phyloP scores from a whole-genome alignment of 2,329 filamentous ascomycete species.

The Verticillium klebahnii region DNA sequence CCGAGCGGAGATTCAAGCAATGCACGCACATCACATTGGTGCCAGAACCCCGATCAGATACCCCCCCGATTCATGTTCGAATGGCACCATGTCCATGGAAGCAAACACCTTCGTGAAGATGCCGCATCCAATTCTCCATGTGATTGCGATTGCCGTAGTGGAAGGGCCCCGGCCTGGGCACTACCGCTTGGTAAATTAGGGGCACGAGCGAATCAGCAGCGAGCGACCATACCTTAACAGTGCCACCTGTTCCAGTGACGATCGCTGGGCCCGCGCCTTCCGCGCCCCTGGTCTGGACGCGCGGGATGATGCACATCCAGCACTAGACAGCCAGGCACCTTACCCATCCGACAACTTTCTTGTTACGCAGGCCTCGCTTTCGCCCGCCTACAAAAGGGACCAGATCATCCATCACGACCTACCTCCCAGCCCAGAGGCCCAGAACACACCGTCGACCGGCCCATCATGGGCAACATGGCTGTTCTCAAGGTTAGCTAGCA shows the following conservation, averaged over 20 bases:
- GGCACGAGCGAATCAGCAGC: neutral
- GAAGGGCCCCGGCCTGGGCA: neutral
- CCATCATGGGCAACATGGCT: constrained; percentile 27
- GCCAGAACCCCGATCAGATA: too few species aligned
- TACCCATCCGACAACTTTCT: neutral
- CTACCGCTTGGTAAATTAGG: neutral
- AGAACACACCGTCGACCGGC: neutral
- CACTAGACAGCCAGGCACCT: neutral
- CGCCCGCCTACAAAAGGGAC: neutral
- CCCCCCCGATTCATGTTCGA: too few species aligned
- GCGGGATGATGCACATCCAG: neutral
- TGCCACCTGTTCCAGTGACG: neutral
- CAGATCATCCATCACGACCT: neutral
- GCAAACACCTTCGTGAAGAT: neutral
- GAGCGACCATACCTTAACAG: neutral
- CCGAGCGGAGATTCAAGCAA: too few species aligned
- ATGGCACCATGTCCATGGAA: too few species aligned
- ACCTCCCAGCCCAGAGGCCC: neutral
- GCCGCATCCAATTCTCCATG: neutral
- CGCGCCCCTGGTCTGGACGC: neutral
- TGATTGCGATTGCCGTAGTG: neutral
- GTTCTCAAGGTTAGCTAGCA: constrained; percentile 27
- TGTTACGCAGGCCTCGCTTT: neutral
- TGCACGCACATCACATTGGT: too few species aligned
- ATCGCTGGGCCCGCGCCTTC: neutral